A percentile compares a stretch with the other conserved stretches of the same genome.
These are phyloP conservation scores for Diplosphaera chodatii DNA, from an alignment of 139 green algal species.

Conservation along the genomic window DNA sequence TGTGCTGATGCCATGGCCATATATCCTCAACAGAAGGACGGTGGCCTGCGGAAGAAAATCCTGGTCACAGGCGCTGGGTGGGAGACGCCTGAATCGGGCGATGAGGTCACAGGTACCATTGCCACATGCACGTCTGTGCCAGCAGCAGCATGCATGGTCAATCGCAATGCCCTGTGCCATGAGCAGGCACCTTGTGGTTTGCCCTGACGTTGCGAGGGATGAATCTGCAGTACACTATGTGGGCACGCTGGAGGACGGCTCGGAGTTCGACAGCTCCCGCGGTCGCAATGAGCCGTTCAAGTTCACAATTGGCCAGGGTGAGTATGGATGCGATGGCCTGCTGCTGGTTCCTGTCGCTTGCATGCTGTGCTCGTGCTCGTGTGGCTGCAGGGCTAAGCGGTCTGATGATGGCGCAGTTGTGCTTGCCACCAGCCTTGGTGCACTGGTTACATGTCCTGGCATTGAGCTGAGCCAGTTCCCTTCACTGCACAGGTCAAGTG, in stretches of 20 bases:
- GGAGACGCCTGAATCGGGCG: slow-evolving; percentile 74
- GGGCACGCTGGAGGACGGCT: slow-evolving; percentile 87
- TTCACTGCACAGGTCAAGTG: slow-evolving; percentile 58
- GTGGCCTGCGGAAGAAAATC: slow-evolving; percentile 80
- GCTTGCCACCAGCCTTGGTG: neutral
- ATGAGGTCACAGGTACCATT: slow-evolving; percentile 68
- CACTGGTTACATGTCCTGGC: too few species aligned
- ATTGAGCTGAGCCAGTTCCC: too few species aligned
- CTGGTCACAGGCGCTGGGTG: slow-evolving; percentile 64
- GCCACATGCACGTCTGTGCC: neutral
- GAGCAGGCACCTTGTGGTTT: too few species aligned
- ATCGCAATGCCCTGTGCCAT: too few species aligned
- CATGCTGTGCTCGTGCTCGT: neutral
- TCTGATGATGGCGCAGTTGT: too few species aligned
- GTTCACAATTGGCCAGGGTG: slow-evolving; percentile 74
- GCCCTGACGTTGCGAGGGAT: too few species aligned
- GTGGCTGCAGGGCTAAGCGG: too few species aligned
- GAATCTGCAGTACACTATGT: slow-evolving; percentile 95
- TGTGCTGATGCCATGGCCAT: too few species aligned
- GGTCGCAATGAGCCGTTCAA: slow-evolving; percentile 83
- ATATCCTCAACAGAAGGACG: slow-evolving; percentile 80
- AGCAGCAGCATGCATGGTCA: neutral
- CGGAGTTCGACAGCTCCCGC: slow-evolving; percentile 86
- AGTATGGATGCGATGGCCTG: slow-evolving; percentile 1
- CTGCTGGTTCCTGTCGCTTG: neutral